These are phyloP conservation scores for Peniophora sp. DNA, from an alignment of 1,284 basidiomycete species.

Conservation along the genomic window DNA sequence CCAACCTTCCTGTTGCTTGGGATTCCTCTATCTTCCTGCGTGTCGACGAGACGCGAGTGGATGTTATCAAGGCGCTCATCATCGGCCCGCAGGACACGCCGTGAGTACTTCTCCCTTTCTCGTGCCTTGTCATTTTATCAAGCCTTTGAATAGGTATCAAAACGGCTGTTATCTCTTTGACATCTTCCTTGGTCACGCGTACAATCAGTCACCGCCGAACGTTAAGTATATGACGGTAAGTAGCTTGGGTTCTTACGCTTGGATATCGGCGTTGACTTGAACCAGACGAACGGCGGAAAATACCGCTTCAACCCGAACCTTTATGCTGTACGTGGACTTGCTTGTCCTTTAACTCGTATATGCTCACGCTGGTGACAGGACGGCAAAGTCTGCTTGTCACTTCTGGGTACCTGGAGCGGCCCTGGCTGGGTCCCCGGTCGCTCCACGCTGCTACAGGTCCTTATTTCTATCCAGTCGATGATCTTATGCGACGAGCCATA, in stretches of 20 bases:
- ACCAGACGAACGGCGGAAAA: slow-evolving; percentile 81
- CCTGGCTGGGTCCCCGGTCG: slow-evolving; percentile 31
- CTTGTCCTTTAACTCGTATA: neutral
- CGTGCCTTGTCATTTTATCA: slow-evolving; percentile 7
- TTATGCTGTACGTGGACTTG: slow-evolving; percentile 52
- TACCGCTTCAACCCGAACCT: slow-evolving; percentile 89
- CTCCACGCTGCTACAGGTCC: slow-evolving; percentile 44
- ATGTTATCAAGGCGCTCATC: slow-evolving; percentile 85
- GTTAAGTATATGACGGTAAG: slow-evolving; percentile 87
- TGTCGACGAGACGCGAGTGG: slow-evolving; percentile 82
- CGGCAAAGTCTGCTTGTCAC: slow-evolving; percentile 85
- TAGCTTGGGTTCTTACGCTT: neutral
- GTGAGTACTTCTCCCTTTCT: slow-evolving; percentile 41
- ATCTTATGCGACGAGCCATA: slow-evolving; percentile 87
- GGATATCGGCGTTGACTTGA: neutral
- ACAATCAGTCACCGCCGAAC: slow-evolving; percentile 73
- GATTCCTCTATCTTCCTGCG: slow-evolving; percentile 84
- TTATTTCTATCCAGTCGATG: slow-evolving; percentile 92
- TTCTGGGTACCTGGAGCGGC: slow-evolving; percentile 87
- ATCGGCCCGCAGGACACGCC: slow-evolving; percentile 89
- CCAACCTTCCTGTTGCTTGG: slow-evolving; percentile 84
- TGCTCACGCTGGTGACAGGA: slow-evolving; percentile 37
- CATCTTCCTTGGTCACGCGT: slow-evolving; percentile 79
- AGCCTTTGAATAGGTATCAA: slow-evolving; percentile 48
- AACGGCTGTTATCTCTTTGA: slow-evolving; percentile 85